phyloP scores from a whole-genome alignment of 2,329 filamentous ascomycete genomes.

The Fusarium sp. region DNA sequence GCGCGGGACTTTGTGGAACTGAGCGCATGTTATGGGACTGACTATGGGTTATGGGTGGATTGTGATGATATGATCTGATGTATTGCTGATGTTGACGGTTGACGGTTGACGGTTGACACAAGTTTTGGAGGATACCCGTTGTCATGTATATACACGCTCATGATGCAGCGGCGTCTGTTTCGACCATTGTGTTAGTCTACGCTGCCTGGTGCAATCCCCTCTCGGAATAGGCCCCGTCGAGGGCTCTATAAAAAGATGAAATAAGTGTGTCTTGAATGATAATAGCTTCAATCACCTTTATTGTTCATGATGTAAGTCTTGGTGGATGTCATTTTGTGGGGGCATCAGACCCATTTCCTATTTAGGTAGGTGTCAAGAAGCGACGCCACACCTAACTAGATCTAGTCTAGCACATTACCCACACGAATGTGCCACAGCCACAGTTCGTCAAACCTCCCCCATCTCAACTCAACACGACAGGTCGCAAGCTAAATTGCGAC shows the following conservation, averaged over 20 bases:
- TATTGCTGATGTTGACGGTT: conserved; percentile 4
- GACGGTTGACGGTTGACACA: background rate
- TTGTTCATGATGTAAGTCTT: background rate
- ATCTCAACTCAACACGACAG: conserved; percentile 18
- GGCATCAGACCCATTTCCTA: conserved; percentile 13
- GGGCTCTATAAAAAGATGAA: background rate
- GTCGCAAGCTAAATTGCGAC: conserved; percentile 37
- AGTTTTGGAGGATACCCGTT: conserved; percentile 9
- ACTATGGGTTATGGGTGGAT: conserved; percentile 1
- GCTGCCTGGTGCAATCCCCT: background rate
- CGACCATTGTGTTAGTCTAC: background rate
- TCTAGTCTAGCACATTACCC: conserved; percentile 27
- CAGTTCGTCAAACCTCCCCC: conserved; percentile 19
- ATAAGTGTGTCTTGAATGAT: background rate
- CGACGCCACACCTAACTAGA: conserved; percentile 24
- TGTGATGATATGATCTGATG: conserved; percentile 22
- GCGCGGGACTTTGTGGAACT: background rate
- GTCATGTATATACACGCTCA: conserved; percentile 14
- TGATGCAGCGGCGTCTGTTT: background rate
- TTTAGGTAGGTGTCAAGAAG: conserved; percentile 23
- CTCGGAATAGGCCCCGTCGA: background rate
- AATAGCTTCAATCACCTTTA: background rate
- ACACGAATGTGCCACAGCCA: conserved; percentile 22
- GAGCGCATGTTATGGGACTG: conserved; percentile 4
- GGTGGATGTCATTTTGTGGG: background rate